Conservation (phyloP, 345 rosid species). For the Lenwebbia sp. region DNA sequence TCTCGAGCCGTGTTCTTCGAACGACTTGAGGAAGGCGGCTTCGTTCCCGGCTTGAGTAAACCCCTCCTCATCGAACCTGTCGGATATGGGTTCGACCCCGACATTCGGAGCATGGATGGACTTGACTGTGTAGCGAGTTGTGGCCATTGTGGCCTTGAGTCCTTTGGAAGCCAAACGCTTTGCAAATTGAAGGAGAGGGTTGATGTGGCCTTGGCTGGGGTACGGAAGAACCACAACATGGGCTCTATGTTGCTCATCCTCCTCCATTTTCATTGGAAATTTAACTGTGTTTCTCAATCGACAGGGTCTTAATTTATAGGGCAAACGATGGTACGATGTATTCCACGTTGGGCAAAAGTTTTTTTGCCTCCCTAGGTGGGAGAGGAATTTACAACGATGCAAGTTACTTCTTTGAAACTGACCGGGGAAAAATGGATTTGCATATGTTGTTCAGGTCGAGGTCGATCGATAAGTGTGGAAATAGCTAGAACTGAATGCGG, state of each 20-base stretch:
- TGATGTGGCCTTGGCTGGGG: slow-evolving; percentile 74
- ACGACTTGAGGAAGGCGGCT: slow-evolving; percentile 25
- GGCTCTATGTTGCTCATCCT: slow-evolving; percentile 1
- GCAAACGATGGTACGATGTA: too few relatives aligned
- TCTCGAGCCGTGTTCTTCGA: slow-evolving; percentile 31
- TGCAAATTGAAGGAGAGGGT: slow-evolving; percentile 62
- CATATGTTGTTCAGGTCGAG: neutral
- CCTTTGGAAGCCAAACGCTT: slow-evolving; percentile 56
- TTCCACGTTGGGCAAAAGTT: too few relatives aligned
- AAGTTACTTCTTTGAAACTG: too few relatives aligned
- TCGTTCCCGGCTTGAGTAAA: slow-evolving; percentile 21
- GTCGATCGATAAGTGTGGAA: neutral
- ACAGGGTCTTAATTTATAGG: neutral
- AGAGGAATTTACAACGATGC: too few relatives aligned
- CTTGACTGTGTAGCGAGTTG: slow-evolving; percentile 42
- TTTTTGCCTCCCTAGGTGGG: too few relatives aligned
- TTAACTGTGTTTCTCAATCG: neutral
- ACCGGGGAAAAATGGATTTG: neutral
- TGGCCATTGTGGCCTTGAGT: slow-evolving; percentile 53
- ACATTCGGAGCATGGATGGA: slow-evolving; percentile 28
- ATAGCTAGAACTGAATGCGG: neutral
- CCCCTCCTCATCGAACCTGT: slow-evolving; percentile 56
- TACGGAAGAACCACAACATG: slow-evolving; percentile 50
- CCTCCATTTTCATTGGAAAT: slow-evolving; percentile 11
- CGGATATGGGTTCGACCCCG: slow-evolving; percentile 53